Base-by-base conservation (phyloP, 78 protist species). In the Dictyostelium intermedium region DNA sequence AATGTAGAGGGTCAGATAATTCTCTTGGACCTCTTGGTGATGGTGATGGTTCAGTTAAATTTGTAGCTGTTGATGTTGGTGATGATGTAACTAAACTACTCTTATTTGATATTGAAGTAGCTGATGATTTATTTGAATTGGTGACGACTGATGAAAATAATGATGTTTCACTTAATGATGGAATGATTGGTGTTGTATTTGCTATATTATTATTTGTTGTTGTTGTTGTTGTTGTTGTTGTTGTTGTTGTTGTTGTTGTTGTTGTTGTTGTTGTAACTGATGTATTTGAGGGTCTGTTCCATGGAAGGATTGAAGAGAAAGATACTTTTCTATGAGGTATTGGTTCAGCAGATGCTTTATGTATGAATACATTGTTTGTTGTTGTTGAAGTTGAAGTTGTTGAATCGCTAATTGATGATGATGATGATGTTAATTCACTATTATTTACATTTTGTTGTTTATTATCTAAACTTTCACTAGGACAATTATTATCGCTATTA, bases 31-130 rank as follows among this genome's bases (percentile, higher is more conserved):
- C 34, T 53, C 50, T 82, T 56, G 81, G 74, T 80, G 94, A 74
- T 56, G 92, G 53, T 25, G 82, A 69, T 78, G 85, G 93, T 23
- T 87, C 73, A 25, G 84, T 77, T 23, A 63, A 50, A 4, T 20
- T 53, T 27, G 66, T 60, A 14, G 84, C 45, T 11, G 82, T 60
- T 1, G 81, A 77, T 50, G 85, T 87, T 78, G 81, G 84, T 61
- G 93, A 79, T 85, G 69, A n/a, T 25, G 63, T 34, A 2, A 82
- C 3, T 30, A 30, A n/a, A 32, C 30, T 76, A n/a, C 61, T 39
- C 45, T 20, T 34, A 34, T 76, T 39, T 0, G 47, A 34, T 73
- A 20, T 35, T 72, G 61, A 30, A n/a, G 20, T 80, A 2, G 50
- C 50, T 7, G 39, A 45, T 13, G 61, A 25, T 47, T 30, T 80